Evolutionary conservation across 1,139 yeast species (phyloP).

Genomic region (Schwanniomyces etchellsii): DNA sequence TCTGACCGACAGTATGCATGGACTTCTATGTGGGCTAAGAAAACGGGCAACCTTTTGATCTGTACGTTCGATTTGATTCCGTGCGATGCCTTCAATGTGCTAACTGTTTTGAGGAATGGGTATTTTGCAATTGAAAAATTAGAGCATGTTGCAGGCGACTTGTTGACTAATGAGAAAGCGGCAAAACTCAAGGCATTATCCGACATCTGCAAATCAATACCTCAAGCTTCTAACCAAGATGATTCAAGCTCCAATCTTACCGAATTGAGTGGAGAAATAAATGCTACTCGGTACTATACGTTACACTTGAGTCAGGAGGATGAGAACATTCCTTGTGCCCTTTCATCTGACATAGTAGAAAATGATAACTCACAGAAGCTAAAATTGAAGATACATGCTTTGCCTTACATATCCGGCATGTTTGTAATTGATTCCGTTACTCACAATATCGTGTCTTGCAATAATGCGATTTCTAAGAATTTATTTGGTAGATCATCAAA

Average conservation of each 20-base stretch:
- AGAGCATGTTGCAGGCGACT: conserved; percentile 37
- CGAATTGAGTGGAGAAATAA: conserved; percentile 28
- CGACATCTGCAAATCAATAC: conserved; percentile 29
- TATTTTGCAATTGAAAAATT: conserved; percentile 28
- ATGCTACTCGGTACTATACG: conserved; percentile 59
- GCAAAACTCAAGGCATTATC: conserved; percentile 16
- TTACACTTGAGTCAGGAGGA: conserved; percentile 37
- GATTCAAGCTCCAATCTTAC: conserved; percentile 5
- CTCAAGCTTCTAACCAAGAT: conserved; percentile 14
- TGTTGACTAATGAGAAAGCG: conserved; percentile 17
- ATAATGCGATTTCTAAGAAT: conserved; percentile 71
- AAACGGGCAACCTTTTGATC: conserved; percentile 62
- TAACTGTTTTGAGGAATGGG: conserved; percentile 32
- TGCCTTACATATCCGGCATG: conserved; percentile 86
- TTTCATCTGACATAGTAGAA: conserved; percentile 50
- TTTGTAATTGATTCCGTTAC: conserved; percentile 56
- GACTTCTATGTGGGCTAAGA: conserved; percentile 87
- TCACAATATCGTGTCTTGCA: conserved; percentile 56
- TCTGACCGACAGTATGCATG: conserved; percentile 53
- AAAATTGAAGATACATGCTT: conserved; percentile 60
- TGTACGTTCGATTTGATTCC: conserved; percentile 87
- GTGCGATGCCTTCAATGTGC: conserved; percentile 69
- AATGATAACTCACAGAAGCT: conserved; percentile 31
- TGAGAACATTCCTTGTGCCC: conserved; percentile 63
- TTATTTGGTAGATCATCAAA: conserved; percentile 60